Evolutionary conservation across 1,284 basidiomycete species (phyloP), one percentile per base, ranked within the genome.

Genomic region (Ceratobasidium sp.): DNA sequence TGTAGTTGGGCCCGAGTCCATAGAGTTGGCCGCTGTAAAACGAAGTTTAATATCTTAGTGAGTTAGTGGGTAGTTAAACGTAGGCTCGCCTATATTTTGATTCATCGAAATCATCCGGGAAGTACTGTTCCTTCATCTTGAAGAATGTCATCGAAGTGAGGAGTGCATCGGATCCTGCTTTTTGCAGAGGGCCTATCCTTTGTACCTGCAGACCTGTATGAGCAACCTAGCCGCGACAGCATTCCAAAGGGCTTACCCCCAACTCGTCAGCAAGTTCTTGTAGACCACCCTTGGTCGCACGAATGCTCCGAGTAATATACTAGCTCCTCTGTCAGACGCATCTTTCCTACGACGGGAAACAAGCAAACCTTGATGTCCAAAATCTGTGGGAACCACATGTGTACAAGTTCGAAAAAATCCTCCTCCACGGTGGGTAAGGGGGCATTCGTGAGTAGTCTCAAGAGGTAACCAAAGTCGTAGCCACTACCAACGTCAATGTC

Each of bases 401-500:
- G 86, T 33, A 99, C 86, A 61, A 92, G 86, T 63, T 93, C 87
- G 80, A 98, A 98, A 82, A 99, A 99, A 21, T 88, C 87, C 75
- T 92, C 89, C 82, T 99, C 97, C 28, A 89, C 89, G 33, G 90
- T 87, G 2, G 97, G 97, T 74, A 99, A 82, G 53, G 94, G 92
- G 77, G 90, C 85, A 76, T 88, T 91, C 0, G 96, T 98, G 61
- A 99, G 86, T 63, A 98, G 87, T 81, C 97, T 97, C 81, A 99
- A 89, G 77, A 99, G 91, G 80, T 99, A 99, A 23, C 97, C 96
- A 83, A 99, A 99, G 81, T 99, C 96, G 82, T 99, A 99, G 38
- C 96, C 97, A 79, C 96, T 98, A 80, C 59, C 48, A 66, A 14
- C n/a, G 23, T 11, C 25, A 21, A 11, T 28, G 62, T 49, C 49